Percentiles rank a stretch among this genome's conserved stretches.
These are phyloP conservation scores for Mimosa pudica DNA, from an alignment of 306 rosid genomes.

Conservation along the genomic window DNA sequence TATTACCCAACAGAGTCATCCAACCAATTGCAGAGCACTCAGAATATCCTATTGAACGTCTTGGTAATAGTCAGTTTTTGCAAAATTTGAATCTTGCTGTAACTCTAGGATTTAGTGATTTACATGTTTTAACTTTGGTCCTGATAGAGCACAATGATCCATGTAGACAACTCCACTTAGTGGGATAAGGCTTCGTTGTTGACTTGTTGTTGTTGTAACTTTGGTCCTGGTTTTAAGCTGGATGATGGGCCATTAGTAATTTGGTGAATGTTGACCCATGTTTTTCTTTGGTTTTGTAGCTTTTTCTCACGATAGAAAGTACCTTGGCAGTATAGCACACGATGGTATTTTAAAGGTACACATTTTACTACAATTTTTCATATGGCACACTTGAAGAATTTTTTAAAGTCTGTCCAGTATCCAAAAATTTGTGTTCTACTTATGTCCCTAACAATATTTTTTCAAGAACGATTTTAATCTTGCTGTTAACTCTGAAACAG, in stretches of 20 bases:
- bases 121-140: neutral
- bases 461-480: no score
- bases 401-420: no score
- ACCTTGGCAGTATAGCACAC: slow-evolving; percentile 83
- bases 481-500: no score
- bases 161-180: no score
- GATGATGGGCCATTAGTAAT: neutral
- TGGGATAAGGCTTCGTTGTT: no score
- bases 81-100: slow-evolving; percentile 5
- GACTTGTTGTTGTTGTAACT: neutral
- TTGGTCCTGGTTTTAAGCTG: no score
- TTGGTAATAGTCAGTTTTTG: slow-evolving; percentile 58
- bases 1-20: slow-evolving; percentile 85
- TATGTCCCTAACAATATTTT: no score
- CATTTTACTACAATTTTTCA: slow-evolving; percentile 26
- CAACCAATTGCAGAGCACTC: slow-evolving; percentile 96
- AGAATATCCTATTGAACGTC: slow-evolving; percentile 80
- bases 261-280: slow-evolving; percentile 27
- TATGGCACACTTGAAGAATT: neutral
- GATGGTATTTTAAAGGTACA: slow-evolving; percentile 77
- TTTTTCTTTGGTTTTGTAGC: slow-evolving; percentile 56
- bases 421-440: no score
- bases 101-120: neutral
- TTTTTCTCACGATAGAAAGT: slow-evolving; percentile 74
- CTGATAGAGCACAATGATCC: no score